Percentiles rank a stretch among this genome's conserved stretches.
These are phyloP conservation scores for Micractinium sp. DNA, from an alignment of 139 green algal species.

Conservation along the genomic window DNA sequence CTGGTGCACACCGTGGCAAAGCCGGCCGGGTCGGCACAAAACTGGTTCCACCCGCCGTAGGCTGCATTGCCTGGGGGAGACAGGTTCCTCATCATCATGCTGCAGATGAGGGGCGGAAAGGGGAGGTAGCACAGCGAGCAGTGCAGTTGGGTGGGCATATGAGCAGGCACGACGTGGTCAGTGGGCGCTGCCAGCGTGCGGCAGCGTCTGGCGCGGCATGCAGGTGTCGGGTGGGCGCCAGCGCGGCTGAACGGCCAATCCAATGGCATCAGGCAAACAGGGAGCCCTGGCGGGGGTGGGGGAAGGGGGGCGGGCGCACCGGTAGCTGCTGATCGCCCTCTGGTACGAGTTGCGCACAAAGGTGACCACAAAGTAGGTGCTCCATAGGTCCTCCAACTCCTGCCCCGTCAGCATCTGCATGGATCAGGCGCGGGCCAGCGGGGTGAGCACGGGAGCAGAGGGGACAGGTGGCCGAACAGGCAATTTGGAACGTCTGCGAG, in stretches of 20 bases:
- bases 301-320: background rate
- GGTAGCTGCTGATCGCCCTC: slow-evolving; percentile 32
- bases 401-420: slow-evolving; percentile 6
- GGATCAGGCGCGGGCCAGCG: no score
- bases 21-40: slow-evolving; percentile 16
- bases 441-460: background rate
- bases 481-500: no score
- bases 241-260: no score
- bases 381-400: slow-evolving; percentile 14
- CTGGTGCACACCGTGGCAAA: background rate
- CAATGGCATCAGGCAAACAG: no score
- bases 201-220: background rate
- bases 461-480: no score
- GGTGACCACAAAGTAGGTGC: slow-evolving; percentile 45
- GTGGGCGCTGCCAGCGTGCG: background rate
- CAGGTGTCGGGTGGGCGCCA: background rate
- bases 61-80: no score
- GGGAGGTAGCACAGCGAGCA: no score
- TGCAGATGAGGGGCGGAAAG: background rate
- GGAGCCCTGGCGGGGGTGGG: no score
- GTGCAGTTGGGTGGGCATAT: no score
- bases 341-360: slow-evolving; percentile 43
- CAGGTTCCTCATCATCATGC: slow-evolving; percentile 34
- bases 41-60: slow-evolving; percentile 7
- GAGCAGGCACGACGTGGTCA: background rate